Evolutionary conservation across 768 basidiomycete species (phyloP), one percentile per base, ranked within the genome.

Genomic region (Leucosporidium yakuticum): DNA sequence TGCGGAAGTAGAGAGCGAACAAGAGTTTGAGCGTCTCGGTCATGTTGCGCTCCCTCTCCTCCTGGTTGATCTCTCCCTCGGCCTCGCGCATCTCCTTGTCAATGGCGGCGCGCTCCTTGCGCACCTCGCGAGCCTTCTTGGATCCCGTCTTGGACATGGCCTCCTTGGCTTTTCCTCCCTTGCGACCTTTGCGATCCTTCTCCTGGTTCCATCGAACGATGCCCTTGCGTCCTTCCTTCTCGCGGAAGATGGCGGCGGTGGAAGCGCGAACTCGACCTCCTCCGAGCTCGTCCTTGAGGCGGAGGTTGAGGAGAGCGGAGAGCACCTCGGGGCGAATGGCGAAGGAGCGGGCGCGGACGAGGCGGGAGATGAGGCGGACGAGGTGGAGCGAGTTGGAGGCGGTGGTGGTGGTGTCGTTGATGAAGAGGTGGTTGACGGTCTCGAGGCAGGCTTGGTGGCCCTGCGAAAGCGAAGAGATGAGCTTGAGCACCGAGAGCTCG

Each of bases 1-100:
- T 89, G 69, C 89, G 87, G 80, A 99, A 98, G 81, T 99, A 99
- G 57, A 99, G 83, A 23, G 92, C 91, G 78, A 99, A 99, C 57
- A 98, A 83, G 71, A 97, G 86, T 78, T 99, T 98, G 73, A 99
- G 83, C 60, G 95, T 97, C 82, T 99, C 96, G 25, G 94, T 98
- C 83, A 95, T 93, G 69, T 85, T 88, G 56, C 81, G 81, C 31
- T 87, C 87, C 70, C 90, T 85, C 75, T 96, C 93, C 79, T 97
- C 92, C 76, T 86, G 86, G 80, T 96, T 89, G 32, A 97, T 86
- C 75, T 92, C 90, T 32, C 91, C 93, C 77, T 90, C 93, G 25
- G 95, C 96, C 77, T 96, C 95, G 62, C 85, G 87, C 80, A 97
- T 85, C 79, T 98, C 94, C 76, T 87, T 87, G 77, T 90, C 85